Conservation (phyloP, 495 filamentous ascomycete genomes). For the Staphylotrichum longicolle region DNA sequence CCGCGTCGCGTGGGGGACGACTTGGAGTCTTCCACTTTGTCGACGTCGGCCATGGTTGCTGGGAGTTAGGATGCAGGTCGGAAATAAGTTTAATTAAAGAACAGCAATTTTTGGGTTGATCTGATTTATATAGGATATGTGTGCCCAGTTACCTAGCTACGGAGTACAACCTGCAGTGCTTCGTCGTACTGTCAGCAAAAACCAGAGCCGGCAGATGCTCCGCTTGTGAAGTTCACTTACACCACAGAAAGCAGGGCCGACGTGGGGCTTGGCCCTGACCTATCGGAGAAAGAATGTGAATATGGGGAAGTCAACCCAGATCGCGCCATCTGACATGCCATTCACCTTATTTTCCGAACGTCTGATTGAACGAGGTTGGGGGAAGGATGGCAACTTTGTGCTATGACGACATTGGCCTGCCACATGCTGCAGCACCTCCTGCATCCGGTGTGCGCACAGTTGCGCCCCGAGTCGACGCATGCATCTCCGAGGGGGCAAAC, state of each 20-base stretch:
- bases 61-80: too few relatives aligned
- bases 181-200: too few relatives aligned
- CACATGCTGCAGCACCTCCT: neutral
- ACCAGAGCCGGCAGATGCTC: too few relatives aligned
- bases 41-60: constrained; percentile 3
- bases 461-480: neutral
- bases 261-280: neutral
- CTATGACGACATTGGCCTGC: neutral
- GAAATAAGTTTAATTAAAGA: too few relatives aligned
- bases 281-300: neutral
- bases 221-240: too few relatives aligned
- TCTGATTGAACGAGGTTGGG: too few relatives aligned
- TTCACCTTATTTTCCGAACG: neutral
- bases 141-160: too few relatives aligned
- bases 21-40: neutral
- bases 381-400: too few relatives aligned
- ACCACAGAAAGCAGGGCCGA: too few relatives aligned
- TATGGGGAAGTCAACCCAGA: neutral
- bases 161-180: neutral
- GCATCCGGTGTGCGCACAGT: neutral
- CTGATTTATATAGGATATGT: too few relatives aligned
- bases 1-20: neutral
- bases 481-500: neutral
- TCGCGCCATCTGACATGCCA: constrained; percentile 7
- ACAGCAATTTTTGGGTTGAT: too few relatives aligned